Percentiles rank a stretch among this genome's conserved stretches.
These are phyloP conservation scores for Vigna hirtella DNA, from an alignment of 306 rosid genomes.

Conservation along the genomic window DNA sequence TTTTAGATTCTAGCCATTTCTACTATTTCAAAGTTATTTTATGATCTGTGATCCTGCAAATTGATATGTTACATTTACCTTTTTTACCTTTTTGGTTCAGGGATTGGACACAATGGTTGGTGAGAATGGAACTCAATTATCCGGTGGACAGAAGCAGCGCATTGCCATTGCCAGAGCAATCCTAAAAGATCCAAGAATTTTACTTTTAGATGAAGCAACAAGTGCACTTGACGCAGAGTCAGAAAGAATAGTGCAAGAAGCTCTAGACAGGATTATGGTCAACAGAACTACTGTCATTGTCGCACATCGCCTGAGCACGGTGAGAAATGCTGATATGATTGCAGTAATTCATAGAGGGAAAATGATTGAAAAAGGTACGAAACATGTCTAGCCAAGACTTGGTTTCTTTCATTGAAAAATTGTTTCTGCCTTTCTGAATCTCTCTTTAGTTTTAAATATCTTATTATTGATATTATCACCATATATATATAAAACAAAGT, in stretches of 20 bases:
- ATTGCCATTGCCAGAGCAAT: constrained; percentile 88
- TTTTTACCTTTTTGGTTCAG: constrained; percentile 40
- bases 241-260: constrained; percentile 84
- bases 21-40: constrained; percentile 3
- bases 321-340: constrained; percentile 73
- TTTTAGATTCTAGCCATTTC: constrained; percentile 34
- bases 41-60: constrained; percentile 1
- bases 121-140: constrained; percentile 82
- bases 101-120: constrained; percentile 83
- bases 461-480: not conserved
- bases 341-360: constrained; percentile 82
- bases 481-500: not conserved
- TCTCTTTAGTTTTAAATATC: not conserved
- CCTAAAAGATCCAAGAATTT: constrained; percentile 71
- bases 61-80: constrained; percentile 16
- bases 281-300: constrained; percentile 79
- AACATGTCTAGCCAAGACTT: not conserved
- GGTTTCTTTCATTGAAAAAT: constrained; percentile 3
- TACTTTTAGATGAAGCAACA: constrained; percentile 87
- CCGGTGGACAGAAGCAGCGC: constrained; percentile 90
- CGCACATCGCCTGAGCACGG: constrained; percentile 86
- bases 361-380: constrained; percentile 78
- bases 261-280: constrained; percentile 78
- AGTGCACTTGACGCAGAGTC: constrained; percentile 90
- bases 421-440: constrained; percentile 5